These are phyloP conservation scores for Colletotrichum truncatum DNA, from an alignment of 2,329 filamentous ascomycete species.

Conservation along the genomic window DNA sequence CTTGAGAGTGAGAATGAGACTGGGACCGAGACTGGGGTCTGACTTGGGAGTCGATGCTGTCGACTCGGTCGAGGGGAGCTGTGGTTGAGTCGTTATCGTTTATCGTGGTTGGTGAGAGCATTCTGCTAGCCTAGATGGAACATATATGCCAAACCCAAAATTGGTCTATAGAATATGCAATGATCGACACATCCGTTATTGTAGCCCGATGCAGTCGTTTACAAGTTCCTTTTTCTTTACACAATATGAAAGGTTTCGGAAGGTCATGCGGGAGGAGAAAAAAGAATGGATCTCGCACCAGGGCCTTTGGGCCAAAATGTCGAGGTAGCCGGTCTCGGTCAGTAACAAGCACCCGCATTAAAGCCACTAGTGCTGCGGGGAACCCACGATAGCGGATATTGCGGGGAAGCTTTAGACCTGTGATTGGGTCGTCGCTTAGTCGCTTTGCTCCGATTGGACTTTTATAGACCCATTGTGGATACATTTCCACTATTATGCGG, in stretches of 20 bases:
- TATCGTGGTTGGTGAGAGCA: constrained; percentile 9
- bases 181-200: neutral
- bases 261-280: constrained; percentile 17
- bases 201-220: neutral
- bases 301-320: neutral
- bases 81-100: neutral
- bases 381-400: constrained; percentile 14
- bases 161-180: neutral
- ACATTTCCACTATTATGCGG: no score
- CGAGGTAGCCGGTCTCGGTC: no score
- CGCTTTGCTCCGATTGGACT: neutral
- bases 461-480: neutral
- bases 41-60: constrained; percentile 4
- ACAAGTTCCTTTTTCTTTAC: neutral
- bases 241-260: constrained; percentile 15
- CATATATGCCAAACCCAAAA: no score
- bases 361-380: constrained; percentile 21
- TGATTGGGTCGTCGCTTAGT: neutral
- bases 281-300: neutral
- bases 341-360: neutral
- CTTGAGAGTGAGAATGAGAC: neutral
- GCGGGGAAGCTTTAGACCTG: neutral
- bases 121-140: neutral
- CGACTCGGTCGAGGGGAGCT: constrained; percentile 3
- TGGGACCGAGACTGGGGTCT: neutral